Conservation (phyloP, 352 stramenopile species). For the Phytophthora multivora region DNA sequence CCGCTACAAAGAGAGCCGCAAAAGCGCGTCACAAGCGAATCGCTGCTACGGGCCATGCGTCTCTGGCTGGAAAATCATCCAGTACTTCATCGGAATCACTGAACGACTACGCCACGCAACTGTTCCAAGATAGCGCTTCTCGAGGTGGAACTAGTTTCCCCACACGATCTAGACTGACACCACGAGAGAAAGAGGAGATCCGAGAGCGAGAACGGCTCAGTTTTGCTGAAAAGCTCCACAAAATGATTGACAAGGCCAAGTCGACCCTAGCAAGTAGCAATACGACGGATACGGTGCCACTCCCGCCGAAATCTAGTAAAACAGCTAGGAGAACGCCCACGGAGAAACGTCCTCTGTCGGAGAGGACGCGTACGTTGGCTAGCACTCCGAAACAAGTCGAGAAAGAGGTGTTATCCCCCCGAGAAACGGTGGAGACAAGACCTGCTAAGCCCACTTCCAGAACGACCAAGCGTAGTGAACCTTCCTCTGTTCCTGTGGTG, state of each 20-base stretch:
- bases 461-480: slow-evolving; percentile 12
- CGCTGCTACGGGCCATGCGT: slow-evolving; percentile 1
- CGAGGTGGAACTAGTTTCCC: slow-evolving; percentile 1
- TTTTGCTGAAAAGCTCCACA: slow-evolving; percentile 87
- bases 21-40: slow-evolving; percentile 33
- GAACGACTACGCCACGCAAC: slow-evolving; percentile 66
- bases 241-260: slow-evolving; percentile 89
- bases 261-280: slow-evolving; percentile 52
- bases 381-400: slow-evolving; percentile 10
- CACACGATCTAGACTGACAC: slow-evolving; percentile 20
- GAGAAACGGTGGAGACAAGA: slow-evolving; percentile 16
- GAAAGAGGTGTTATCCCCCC: slow-evolving; percentile 12
- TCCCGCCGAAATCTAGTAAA: slow-evolving; percentile 14
- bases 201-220: slow-evolving; percentile 68
- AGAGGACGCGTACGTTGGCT: slow-evolving; percentile 15
- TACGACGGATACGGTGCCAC: slow-evolving; percentile 7
- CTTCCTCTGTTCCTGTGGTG: not conserved
- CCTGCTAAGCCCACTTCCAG: slow-evolving; percentile 15
- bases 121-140: slow-evolving; percentile 58
- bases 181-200: slow-evolving; percentile 42
- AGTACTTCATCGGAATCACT: slow-evolving; percentile 57
- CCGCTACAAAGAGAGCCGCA: slow-evolving; percentile 32
- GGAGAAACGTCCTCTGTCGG: slow-evolving; percentile 10
- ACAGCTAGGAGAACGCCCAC: slow-evolving; percentile 13
- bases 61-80: slow-evolving; percentile 5